A percentile compares a stretch with the other conserved stretches of the same genome.
Conservation (phyloP, 169 alveolate genomes). For the Plasmodium relictum region DNA sequence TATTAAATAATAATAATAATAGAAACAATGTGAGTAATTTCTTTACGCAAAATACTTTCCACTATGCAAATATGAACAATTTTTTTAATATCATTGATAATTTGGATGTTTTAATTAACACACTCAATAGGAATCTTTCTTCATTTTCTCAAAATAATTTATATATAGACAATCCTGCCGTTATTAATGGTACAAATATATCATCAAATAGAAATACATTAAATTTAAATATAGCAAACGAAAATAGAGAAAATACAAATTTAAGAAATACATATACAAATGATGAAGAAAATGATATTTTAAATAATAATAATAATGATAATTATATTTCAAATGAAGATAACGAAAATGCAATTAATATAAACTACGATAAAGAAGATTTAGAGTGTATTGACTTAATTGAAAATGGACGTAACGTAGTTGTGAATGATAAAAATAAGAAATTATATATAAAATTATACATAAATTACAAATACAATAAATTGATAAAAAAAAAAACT, state of each 20-base stretch:
- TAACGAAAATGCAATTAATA: not conserved
- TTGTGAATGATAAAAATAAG: constrained; percentile 88
- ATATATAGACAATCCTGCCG: not conserved
- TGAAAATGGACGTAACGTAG: constrained; percentile 84
- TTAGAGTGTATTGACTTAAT: constrained; percentile 79
- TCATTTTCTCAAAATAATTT: constrained; percentile 14
- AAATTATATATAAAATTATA: constrained; percentile 90
- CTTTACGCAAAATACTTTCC: not conserved
- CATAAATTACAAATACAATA: constrained; percentile 92
- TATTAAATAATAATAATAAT: not conserved
- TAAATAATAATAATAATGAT: not conserved
- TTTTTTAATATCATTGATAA: constrained; percentile 42
- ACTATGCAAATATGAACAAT: constrained; percentile 23
- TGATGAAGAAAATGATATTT: not conserved
- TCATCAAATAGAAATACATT: not conserved
- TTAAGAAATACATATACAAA: not conserved
- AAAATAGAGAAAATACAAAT: not conserved
- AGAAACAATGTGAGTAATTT: not conserved
- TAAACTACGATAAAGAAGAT: not conserved
- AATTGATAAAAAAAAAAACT: constrained; percentile 89
- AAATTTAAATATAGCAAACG: not conserved
- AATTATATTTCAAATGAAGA: not conserved
- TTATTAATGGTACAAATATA: not conserved
- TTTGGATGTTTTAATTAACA: constrained; percentile 15
- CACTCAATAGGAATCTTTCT: constrained; percentile 18